Conservation (phyloP, 1,284 basidiomycete species). For the Stygiomarasmius scandens region DNA sequence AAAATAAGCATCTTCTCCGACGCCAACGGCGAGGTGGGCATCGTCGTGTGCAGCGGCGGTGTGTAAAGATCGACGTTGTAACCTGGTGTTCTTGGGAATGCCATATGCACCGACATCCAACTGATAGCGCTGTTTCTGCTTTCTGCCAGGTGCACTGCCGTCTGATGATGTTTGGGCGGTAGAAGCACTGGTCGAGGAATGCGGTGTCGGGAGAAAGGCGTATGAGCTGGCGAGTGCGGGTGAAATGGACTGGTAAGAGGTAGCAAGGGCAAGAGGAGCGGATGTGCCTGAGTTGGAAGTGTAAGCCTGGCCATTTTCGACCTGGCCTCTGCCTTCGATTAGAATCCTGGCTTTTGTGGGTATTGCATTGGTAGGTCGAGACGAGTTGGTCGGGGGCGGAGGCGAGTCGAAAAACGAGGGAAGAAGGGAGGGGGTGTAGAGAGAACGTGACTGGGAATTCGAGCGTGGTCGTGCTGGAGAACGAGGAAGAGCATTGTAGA, state of each 20-base stretch:
- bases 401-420: neutral
- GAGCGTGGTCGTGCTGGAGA: neutral
- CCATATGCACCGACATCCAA: constrained; percentile 3
- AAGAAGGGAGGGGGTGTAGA: neutral
- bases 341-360: neutral
- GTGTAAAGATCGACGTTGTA: neutral
- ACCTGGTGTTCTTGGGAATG: neutral
- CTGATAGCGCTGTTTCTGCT: neutral
- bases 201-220: neutral
- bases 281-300: neutral
- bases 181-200: neutral
- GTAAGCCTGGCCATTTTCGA: neutral
- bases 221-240: neutral
- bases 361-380: neutral
- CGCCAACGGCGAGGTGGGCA: constrained; percentile 59
- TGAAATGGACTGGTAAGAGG: neutral
- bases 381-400: neutral
- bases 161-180: neutral
- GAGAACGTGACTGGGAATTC: no score
- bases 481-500: neutral
- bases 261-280: neutral
- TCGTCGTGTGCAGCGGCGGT: constrained; percentile 16
- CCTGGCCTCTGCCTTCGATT: neutral
- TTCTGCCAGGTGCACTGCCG: neutral
- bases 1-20: constrained; percentile 89